Percentiles rank a stretch among this genome's conserved stretches.
Evolutionary conservation across 345 rosid species (phyloP).

Genomic region (Stellera chamaejasme): DNA sequence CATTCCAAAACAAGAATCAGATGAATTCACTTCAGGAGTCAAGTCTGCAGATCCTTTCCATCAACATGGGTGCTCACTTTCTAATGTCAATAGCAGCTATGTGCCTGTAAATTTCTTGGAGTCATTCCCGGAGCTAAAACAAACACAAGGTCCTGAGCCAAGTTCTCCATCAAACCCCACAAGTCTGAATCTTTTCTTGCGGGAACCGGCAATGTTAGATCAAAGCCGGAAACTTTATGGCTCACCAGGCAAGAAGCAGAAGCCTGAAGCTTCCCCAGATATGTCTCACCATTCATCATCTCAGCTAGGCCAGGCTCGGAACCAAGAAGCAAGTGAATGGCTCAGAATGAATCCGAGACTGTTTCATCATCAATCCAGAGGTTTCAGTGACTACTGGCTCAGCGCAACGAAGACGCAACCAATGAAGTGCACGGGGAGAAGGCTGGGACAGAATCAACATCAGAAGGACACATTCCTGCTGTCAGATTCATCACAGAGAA

Average conservation of each 20-base stretch:
- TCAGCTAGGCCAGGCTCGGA: slow-evolving; percentile 2
- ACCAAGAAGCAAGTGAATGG: slow-evolving; percentile 31
- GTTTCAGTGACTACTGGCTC: slow-evolving; percentile 43
- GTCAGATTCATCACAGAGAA: slow-evolving; percentile 29
- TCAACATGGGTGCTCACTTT: slow-evolving; percentile 5
- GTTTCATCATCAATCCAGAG: slow-evolving; percentile 26
- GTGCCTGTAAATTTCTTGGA: slow-evolving; percentile 36
- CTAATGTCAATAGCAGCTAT: slow-evolving; percentile 20
- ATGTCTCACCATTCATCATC: slow-evolving; percentile 10
- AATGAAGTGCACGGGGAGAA: slow-evolving; percentile 47
- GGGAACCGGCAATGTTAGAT: slow-evolving; percentile 31
- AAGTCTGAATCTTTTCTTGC: slow-evolving; percentile 47
- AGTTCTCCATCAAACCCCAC: slow-evolving; percentile 39
- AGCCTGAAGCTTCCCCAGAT: slow-evolving; percentile 9
- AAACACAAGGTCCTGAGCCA: slow-evolving; percentile 17
- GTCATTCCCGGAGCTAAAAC: slow-evolving; percentile 25
- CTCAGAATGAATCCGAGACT: slow-evolving; percentile 31
- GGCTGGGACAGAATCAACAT: slow-evolving; percentile 20
- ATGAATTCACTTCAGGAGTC: slow-evolving; percentile 19
- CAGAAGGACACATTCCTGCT: slow-evolving; percentile 19
- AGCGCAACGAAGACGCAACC: slow-evolving; percentile 58
- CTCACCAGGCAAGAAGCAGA: slow-evolving; percentile 12
- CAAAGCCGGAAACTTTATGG: slow-evolving; percentile 16
- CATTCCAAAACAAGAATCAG: slow-evolving; percentile 20
- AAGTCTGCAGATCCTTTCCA: slow-evolving; percentile 15